Base-by-base conservation (phyloP, 2,329 filamentous ascomycete species). In the Beauveria sp. region DNA sequence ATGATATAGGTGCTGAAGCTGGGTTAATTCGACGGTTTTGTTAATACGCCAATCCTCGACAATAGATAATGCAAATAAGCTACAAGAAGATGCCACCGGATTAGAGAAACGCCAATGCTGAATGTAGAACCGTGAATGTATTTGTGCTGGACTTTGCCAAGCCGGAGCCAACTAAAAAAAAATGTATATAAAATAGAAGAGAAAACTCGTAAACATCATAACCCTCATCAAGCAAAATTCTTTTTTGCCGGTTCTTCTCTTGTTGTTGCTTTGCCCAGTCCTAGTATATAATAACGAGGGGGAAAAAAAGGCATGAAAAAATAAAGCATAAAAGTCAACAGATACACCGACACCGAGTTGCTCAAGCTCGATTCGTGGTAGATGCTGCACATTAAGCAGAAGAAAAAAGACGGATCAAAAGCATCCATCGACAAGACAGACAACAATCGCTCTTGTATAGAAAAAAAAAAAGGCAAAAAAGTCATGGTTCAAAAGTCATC, bases 211-310 rank as follows among this genome's bases (percentile, higher is more conserved):
- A 43, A 57, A 63, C 43, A 58, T 48, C 54, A 34, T 53, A 59
- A 63, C 22, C 57, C 54, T 51, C 57, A 43, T 61, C 60, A 61
- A 64, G 64, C 64, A 61, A 50, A 28, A 38, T 38, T 38, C 50
- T 31, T 50, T 58, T 50, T 58, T 50, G 55, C 45, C 55, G 10
- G 22, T 42, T 18, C 20, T 12, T 38, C 62, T 51, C 43, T 51
- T n/a, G 26, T 58, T 64, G 60, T 43, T 65, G 58, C 65, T 63
- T 59, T 63, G 61, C 61, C 28, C 18, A 9, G 40, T 38, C 55
- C 55, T 46, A 38, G 45, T 58, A 50, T 59, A 58, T 50, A 51
- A 53, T 18, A n/a, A 42, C 5, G n/a, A 42, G 16, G 40, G 20
- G 20, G 14, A 34, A 34, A 4, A 40, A 45, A 43, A 14, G 34